These are phyloP conservation scores for Phytophthora boehmeriae DNA, from an alignment of 352 stramenopile genomes.

Conservation along the genomic window DNA sequence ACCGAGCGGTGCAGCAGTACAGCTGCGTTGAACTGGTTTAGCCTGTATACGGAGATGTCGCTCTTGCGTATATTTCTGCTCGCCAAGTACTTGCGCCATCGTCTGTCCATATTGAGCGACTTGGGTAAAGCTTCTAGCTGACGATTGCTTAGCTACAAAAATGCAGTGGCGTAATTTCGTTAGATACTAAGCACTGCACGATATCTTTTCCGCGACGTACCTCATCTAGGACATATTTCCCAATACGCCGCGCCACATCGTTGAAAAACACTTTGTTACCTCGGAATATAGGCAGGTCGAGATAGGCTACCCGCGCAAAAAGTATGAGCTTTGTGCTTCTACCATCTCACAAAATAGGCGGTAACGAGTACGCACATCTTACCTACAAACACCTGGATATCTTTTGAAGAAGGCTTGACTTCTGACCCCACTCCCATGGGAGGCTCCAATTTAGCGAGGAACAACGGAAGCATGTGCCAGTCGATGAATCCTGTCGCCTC, in stretches of 20 bases:
- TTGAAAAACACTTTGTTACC: slow-evolving; percentile 77
- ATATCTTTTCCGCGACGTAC: slow-evolving; percentile 17
- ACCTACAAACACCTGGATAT: slow-evolving; percentile 56
- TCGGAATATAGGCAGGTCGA: slow-evolving; percentile 61
- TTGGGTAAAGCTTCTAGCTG: slow-evolving; percentile 52
- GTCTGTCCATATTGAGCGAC: slow-evolving; percentile 61
- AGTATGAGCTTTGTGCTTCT: background rate
- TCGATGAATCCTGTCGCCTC: slow-evolving; percentile 85
- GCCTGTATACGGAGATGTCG: slow-evolving; percentile 48
- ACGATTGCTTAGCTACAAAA: slow-evolving; percentile 50
- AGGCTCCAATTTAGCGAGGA: slow-evolving; percentile 64
- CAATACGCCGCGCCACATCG: slow-evolving; percentile 54
- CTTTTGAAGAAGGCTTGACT: slow-evolving; percentile 43
- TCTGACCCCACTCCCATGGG: slow-evolving; percentile 70
- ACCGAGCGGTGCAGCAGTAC: slow-evolving; percentile 53
- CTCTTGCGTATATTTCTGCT: slow-evolving; percentile 60
- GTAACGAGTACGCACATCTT: slow-evolving; percentile 25
- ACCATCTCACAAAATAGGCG: background rate
- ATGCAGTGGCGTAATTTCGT: background rate
- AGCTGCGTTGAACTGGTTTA: slow-evolving; percentile 63
- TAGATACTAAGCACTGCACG: background rate
- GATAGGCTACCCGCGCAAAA: slow-evolving; percentile 32
- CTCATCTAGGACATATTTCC: slow-evolving; percentile 68
- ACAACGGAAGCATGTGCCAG: slow-evolving; percentile 63
- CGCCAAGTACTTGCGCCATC: slow-evolving; percentile 58